phyloP scores from a whole-genome alignment of 2,329 filamentous ascomycete genomes.

The Epichloe sibirici region DNA sequence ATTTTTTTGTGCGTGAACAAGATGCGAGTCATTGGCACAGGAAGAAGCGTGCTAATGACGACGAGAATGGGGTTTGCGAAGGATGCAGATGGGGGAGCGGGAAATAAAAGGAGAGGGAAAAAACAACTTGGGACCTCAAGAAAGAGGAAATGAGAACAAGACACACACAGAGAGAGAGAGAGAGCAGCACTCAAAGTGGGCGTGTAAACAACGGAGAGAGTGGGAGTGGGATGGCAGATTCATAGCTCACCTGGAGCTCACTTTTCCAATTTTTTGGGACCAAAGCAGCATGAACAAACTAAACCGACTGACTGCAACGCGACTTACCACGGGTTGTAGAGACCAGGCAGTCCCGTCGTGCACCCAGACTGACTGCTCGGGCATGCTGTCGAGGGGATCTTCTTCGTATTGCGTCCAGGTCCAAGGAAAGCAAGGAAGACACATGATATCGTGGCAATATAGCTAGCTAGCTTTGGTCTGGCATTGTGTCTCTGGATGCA shows the following conservation, averaged over 20 bases:
- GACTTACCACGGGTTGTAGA: constrained; percentile 28
- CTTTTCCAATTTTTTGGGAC: background rate
- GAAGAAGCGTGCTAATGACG: background rate
- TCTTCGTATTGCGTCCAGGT: constrained; percentile 36
- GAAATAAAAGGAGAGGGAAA: constrained; percentile 1
- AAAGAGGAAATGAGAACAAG: background rate
- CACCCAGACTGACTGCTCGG: constrained; percentile 31
- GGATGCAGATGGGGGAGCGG: background rate
- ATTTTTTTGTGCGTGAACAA: background rate
- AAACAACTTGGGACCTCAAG: background rate
- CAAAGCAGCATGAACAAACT: background rate
- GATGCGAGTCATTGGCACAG: constrained; percentile 1
- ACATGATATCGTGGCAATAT: constrained; percentile 27
- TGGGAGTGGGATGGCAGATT: background rate
- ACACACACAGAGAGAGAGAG: background rate
- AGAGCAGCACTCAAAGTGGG: background rate
- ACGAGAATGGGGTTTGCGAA: background rate
- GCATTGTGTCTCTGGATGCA: background rate
- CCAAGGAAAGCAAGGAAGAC: constrained; percentile 40
- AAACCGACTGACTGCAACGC: background rate
- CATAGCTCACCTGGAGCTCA: constrained; percentile 6
- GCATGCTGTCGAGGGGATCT: constrained; percentile 24
- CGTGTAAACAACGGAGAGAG: background rate
- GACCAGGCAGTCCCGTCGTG: constrained; percentile 23
- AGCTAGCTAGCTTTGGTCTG: background rate